Base-by-base conservation (phyloP, 2,329 filamentous ascomycete species). In the Trichoderma sp. region DNA sequence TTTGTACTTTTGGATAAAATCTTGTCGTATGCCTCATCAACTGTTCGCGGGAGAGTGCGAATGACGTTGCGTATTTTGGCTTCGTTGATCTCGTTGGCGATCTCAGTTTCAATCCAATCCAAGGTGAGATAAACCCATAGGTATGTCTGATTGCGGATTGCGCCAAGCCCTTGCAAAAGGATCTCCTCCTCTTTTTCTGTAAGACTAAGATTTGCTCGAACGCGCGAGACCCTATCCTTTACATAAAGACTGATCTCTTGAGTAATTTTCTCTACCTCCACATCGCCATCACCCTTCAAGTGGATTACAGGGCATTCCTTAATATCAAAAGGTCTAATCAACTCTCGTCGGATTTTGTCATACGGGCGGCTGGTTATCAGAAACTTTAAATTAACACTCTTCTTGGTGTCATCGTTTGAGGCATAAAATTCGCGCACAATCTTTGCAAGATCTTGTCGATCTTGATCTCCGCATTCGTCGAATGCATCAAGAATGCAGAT, bases 401-500 rank as follows among this genome's bases (percentile, higher is more conserved):
- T 13, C 17, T 39, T 42, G 4, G 7, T 27, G 6, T 19, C 6
- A 12, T 13, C n/a, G 0, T 17, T 19, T 2, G 5, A 15, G 13
- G 6, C 9, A 56, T 72, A 71, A 9, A 73, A 70, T 1, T 70
- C 22, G 2, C 65, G 42, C 35, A 77, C 25, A 12, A 50, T 45
- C 2, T 65, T 15, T 3, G 72, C 69, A 9, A 78, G 67, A 7
- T 71, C n/a, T 5, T 63, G 32, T 17, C 68, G 19, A 15, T 69
- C 71, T 0, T 63, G 27, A 9, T 64, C 32, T n/a, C 70, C 50
- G 66, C 75, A 79, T 70, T 79, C 76, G 73, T 83, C 80, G 2
- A 82, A 63, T 5, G 79, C 80, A 71, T 83, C 80, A 1, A 82
- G 57, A 29, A 82, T 65, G 63, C 76, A 80, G 22, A 80, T 60